Evolutionary conservation across 164 flowering plant species (phyloP), one percentile per base, ranked within the genome.

Genomic region (Berberis thunbergii): DNA sequence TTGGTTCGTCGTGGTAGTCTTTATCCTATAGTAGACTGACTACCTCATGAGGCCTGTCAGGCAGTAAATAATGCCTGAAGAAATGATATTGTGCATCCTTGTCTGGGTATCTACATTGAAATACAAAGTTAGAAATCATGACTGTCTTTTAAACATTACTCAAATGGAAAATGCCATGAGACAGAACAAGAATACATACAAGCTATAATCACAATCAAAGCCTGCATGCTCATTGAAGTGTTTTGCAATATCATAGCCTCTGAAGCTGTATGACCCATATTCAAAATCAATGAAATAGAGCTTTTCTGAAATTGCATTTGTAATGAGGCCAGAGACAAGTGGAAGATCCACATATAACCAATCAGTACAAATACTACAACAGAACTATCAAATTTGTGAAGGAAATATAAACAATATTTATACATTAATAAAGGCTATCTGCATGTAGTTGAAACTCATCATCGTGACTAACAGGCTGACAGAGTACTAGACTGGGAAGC

Each of bases 191-290:
- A 59, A 42, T 52, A 71, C 91, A 49, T 84, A 95, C 97, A 89
- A 76, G 75, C 75, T 84, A 77, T 84, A 91, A 80, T 91, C 96
- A 76, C 99, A 91, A 50, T 91, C 97, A 73, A 82, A 84, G 74
- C 99, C 99, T 45, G 99, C 99, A 82, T 89, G 91, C 79, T 95
- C 99, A 64, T 85, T 89, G 84, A 95, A 95, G 83, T 95, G 99
- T 72, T 95, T 95, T 62, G 90, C 99, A 62, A 95, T 89, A 79
- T 95, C 99, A 76, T 75, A 91, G 61, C 99, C 99, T 77, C 99
- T 79, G 76, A 86, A 91, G 66, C 72, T 91, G 76, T 89, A 95
- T 26, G 97, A 91, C 59, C 97, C 99, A 65, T 95, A 95, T 74
- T 95, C 99, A 71, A 91, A 91, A 77, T 94, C 99, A 66, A 94